These are phyloP conservation scores for Zalaria sp. DNA, from an alignment of 2,329 filamentous ascomycete genomes.

Conservation along the genomic window DNA sequence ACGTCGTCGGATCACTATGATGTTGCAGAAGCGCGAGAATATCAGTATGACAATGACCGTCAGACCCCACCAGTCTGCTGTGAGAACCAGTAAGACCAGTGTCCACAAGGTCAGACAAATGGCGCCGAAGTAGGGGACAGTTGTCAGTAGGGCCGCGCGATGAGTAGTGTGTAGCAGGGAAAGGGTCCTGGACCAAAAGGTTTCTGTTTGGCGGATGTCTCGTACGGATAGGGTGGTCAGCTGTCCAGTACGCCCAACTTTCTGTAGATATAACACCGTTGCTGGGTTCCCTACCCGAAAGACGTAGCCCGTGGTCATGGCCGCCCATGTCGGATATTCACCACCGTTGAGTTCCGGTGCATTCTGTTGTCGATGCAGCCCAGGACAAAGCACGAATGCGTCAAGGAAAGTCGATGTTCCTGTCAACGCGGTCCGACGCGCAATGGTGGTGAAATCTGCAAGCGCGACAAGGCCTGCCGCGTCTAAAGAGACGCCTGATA, in stretches of 20 bases:
- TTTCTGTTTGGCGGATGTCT: background rate
- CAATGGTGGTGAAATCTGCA: conserved; percentile 43
- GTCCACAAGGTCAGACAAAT: conserved; percentile 6
- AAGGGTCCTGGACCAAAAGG: background rate
- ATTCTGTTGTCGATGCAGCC: conserved; percentile 46
- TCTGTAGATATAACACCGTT: conserved; percentile 36
- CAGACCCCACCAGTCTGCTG: conserved; percentile 30
- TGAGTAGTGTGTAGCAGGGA: background rate
- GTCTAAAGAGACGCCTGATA: conserved; percentile 7
- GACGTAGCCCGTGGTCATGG: conserved; percentile 29
- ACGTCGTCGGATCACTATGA: conserved; percentile 42
- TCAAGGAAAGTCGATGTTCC: conserved; percentile 45
- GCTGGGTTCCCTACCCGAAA: conserved; percentile 37
- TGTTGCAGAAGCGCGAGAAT: conserved; percentile 40
- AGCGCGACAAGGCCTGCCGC: conserved; percentile 44
- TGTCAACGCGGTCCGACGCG: conserved; percentile 40
- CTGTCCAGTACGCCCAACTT: conserved; percentile 13
- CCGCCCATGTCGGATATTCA: conserved; percentile 26
- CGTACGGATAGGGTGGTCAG: conserved; percentile 14
- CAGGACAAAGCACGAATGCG: conserved; percentile 43
- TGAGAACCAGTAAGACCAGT: conserved; percentile 3
- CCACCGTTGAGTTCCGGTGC: conserved; percentile 35
- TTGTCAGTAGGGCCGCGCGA: background rate
- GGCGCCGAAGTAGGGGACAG: conserved; percentile 5
- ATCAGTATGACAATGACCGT: conserved; percentile 35